phyloP scores from a whole-genome alignment of 2,329 filamentous ascomycete genomes.

The Fusarium paranaense region DNA sequence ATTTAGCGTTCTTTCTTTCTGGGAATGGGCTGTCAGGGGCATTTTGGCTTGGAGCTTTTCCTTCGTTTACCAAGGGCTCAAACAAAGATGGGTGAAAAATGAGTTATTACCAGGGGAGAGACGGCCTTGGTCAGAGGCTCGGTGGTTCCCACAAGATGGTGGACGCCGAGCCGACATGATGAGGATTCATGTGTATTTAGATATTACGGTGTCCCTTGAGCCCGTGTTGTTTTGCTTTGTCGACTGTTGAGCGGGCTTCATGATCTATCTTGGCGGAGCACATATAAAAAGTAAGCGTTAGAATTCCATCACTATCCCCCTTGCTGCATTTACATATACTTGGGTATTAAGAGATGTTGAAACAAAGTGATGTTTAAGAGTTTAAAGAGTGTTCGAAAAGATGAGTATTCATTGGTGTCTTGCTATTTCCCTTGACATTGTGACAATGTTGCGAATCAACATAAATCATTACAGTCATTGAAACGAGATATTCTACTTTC shows the following conservation, averaged over 20 bases:
- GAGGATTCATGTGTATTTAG: constrained; percentile 42
- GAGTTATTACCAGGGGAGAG: constrained; percentile 6
- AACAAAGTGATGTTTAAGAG: not conserved
- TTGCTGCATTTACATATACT: not conserved
- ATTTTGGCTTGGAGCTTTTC: constrained; percentile 15
- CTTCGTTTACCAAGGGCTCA: constrained; percentile 21
- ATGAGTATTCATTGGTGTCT: not conserved
- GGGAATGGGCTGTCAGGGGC: constrained; percentile 14
- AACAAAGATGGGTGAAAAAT: not conserved
- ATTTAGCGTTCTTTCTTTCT: constrained; percentile 44
- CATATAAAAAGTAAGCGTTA: constrained; percentile 41
- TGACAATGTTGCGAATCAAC: not conserved
- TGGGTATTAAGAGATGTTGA: not conserved
- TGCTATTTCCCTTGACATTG: not conserved
- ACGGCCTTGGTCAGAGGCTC: constrained; percentile 3
- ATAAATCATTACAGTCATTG: not conserved
- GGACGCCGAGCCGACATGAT: constrained; percentile 17
- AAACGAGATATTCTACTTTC: constrained; percentile 56
- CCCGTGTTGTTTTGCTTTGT: constrained; percentile 34
- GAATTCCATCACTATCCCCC: constrained; percentile 32
- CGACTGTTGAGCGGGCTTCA: constrained; percentile 16
- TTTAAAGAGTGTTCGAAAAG: not conserved
- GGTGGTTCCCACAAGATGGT: constrained; percentile 12
- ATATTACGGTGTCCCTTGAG: constrained; percentile 36
- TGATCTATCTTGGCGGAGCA: constrained; percentile 24